A percentile compares a stretch with the other conserved stretches of the same genome.
Conservation (phyloP, 371 early-diverging fungal genomes). For the Nosema muscidifuracis region DNA sequence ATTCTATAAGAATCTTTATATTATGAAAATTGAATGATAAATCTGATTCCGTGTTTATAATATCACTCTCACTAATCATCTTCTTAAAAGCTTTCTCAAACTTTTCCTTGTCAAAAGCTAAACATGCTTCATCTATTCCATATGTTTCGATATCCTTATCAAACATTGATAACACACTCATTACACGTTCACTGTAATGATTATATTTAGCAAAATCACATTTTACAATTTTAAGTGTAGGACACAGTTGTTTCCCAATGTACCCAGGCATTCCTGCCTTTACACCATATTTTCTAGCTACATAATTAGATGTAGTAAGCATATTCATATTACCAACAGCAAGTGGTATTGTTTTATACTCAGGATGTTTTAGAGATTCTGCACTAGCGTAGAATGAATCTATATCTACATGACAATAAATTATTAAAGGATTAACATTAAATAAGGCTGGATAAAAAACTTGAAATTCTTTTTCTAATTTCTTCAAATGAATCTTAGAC, state of each 20-base stretch:
- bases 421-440: background rate
- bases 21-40: constrained; percentile 1
- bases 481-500: background rate
- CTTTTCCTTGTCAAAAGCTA: constrained; percentile 34
- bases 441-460: constrained; percentile 39
- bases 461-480: background rate
- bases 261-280: constrained; percentile 69
- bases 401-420: constrained; percentile 70
- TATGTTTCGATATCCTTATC: constrained; percentile 51
- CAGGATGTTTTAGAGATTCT: constrained; percentile 69
- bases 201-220: constrained; percentile 75
- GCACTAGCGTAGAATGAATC: constrained; percentile 83
- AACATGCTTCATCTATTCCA: constrained; percentile 51
- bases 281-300: constrained; percentile 68
- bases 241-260: constrained; percentile 66
- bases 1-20: constrained; percentile 15
- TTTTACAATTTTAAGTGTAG: constrained; percentile 65
- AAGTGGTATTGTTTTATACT: constrained; percentile 61
- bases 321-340: constrained; percentile 51
- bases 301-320: constrained; percentile 71
- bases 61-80: no score
- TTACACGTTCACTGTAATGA: constrained; percentile 35
- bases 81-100: constrained; percentile 21
- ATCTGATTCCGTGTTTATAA: background rate
- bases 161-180: constrained; percentile 36